Conservation (phyloP, 495 filamentous ascomycete genomes). For the Aspergillus ellipticus region DNA sequence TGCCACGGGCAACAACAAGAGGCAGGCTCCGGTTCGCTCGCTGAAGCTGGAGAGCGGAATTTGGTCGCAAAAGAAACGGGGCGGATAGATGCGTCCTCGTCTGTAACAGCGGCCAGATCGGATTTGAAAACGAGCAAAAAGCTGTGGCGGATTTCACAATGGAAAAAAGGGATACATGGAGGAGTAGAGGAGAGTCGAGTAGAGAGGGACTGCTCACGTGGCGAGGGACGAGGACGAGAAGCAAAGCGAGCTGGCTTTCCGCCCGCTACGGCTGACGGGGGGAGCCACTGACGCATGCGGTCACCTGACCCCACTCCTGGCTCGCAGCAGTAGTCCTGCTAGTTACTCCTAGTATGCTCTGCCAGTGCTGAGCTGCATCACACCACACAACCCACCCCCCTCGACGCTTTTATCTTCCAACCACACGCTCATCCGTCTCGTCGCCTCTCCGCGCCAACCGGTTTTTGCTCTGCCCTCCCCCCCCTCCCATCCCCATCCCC, state of each 20-base stretch:
- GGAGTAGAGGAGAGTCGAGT: slow-evolving; percentile 31
- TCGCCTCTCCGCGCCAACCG: neutral
- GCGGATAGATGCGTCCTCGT: slow-evolving; percentile 4
- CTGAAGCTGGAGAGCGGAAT: slow-evolving; percentile 23
- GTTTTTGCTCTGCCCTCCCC: slow-evolving; percentile 17
- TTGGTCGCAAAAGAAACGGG: slow-evolving; percentile 17
- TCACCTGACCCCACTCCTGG: slow-evolving; percentile 45
- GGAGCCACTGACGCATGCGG: slow-evolving; percentile 16
- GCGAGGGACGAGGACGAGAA: slow-evolving; percentile 25
- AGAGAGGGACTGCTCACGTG: slow-evolving; percentile 48
- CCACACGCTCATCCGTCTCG: neutral
- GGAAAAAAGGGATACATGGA: slow-evolving; percentile 30
- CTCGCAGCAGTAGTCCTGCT: too few species aligned
- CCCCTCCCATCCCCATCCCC: too few species aligned
- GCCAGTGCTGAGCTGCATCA: neutral
- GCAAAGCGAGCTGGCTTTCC: slow-evolving; percentile 22
- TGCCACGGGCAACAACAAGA: slow-evolving; percentile 49
- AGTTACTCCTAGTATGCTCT: too few species aligned
- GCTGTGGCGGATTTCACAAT: slow-evolving; percentile 25
- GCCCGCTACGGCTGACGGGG: slow-evolving; percentile 16
- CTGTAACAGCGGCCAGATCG: slow-evolving; percentile 9
- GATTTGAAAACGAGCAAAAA: slow-evolving; percentile 22
- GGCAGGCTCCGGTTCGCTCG: slow-evolving; percentile 34
- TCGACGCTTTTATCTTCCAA: neutral
- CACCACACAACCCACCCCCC: neutral